Evolutionary conservation across 202 grass and related monocot genomes (phyloP).

Genomic region (Hordeum pubiflorum): DNA sequence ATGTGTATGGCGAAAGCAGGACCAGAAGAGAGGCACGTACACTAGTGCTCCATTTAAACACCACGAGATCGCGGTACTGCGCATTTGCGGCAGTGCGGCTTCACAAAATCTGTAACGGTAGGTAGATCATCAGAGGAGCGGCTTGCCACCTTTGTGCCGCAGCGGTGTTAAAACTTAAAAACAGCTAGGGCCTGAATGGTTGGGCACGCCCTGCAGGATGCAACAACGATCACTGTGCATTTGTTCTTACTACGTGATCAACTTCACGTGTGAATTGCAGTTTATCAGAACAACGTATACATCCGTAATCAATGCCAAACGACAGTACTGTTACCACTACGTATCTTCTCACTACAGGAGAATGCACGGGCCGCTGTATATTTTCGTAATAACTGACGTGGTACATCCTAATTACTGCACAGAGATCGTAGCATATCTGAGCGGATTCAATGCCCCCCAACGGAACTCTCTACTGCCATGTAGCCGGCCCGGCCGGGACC

Average conservation of each 20-base stretch:
- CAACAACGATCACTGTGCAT: background rate
- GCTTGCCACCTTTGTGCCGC: too few species aligned
- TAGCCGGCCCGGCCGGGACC: constrained; percentile 1
- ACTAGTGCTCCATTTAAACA: background rate
- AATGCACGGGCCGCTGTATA: background rate
- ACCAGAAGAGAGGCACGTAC: background rate
- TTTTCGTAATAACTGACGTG: background rate
- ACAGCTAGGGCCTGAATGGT: too few species aligned
- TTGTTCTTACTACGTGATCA: too few species aligned
- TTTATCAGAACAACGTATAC: too few species aligned
- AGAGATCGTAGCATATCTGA: constrained; percentile 27
- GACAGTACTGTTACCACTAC: background rate
- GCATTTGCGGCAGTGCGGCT: background rate
- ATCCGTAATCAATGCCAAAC: background rate
- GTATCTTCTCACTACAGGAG: background rate
- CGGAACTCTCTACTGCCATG: background rate
- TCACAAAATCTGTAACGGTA: background rate
- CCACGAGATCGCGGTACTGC: background rate
- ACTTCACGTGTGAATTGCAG: too few species aligned
- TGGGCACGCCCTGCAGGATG: background rate
- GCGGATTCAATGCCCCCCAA: constrained; percentile 15
- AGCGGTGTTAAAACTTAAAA: too few species aligned
- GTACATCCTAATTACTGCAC: constrained; percentile 18
- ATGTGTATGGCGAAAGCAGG: background rate
- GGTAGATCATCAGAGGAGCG: too few species aligned